Evolutionary conservation across 192 early-diverging fungal species (phyloP), one percentile per base, ranked within the genome.

Genomic region (Coemansia sp.): DNA sequence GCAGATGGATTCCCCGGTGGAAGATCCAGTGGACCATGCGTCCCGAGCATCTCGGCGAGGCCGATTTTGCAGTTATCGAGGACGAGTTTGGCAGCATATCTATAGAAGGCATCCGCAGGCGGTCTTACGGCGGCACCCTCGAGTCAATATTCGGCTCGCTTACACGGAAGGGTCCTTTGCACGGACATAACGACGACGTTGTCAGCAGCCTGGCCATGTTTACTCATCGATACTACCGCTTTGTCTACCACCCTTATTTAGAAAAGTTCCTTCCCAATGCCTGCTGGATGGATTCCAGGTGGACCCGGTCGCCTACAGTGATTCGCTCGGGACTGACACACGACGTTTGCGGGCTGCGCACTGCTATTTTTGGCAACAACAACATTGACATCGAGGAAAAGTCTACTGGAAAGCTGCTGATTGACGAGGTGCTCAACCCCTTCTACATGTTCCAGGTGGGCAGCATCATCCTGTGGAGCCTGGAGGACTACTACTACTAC

Each of bases 401-500:
- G 64, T 75, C 89, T 0, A 75, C 76, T 7, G 64, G 66, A 20
- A 79, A 86, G 31, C 69, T 93, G 63, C 66, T 93, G 6, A 67
- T 88, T 25, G 87, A 91, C 69, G 92, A 93, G 69, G 82, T 91
- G 16, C 75, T 93, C 18, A 87, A 93, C 65, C 92, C 92, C 20
- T 93, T 93, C 71, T 92, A 91, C 75, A 84, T 93, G 55, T 93
- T 93, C 63, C 92, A 92, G 69, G 87, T 86, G 6, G 87, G 88
- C 50, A 90, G 89, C 52, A 87, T 93, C 20, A 50, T 89, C 5
- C 82, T 93, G 3, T 93, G 92, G 97, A 90, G 85, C 63, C 64
- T 89, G 25, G 97, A 99, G 61, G 86, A 96, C 73, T 99, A 99
- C 78, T 91, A 93, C 60, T 96, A 96, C 75, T 99, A 98, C 67